These are phyloP conservation scores for Epichloe typhina DNA, from an alignment of 2,329 filamentous ascomycete genomes.

Conservation along the genomic window DNA sequence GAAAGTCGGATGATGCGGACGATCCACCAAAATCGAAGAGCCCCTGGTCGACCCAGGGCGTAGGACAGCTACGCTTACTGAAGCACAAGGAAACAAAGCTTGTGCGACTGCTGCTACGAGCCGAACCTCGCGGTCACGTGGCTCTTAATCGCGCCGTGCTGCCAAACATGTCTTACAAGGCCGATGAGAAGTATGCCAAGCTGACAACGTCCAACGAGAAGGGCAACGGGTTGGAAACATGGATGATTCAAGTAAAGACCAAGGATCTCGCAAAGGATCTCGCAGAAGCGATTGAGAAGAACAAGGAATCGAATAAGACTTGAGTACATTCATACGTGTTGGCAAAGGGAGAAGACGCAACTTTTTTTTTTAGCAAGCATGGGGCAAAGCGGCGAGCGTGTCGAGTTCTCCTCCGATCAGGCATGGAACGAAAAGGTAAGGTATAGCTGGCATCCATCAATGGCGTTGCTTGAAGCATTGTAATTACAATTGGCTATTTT, in stretches of 20 bases:
- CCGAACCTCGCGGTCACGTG: slow-evolving; percentile 62
- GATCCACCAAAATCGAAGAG: slow-evolving; percentile 35
- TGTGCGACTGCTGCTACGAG: slow-evolving; percentile 56
- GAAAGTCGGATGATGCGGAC: slow-evolving; percentile 28
- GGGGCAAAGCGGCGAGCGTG: slow-evolving; percentile 1
- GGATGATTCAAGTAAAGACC: slow-evolving; percentile 60
- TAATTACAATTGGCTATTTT: slow-evolving; percentile 1
- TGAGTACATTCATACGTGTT: slow-evolving; percentile 11
- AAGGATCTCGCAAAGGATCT: slow-evolving; percentile 42
- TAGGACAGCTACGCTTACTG: slow-evolving; percentile 59
- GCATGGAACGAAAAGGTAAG: neutral
- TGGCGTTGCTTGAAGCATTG: slow-evolving; percentile 8
- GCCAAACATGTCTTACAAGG: slow-evolving; percentile 47
- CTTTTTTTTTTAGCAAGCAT: neutral
- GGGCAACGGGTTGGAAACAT: slow-evolving; percentile 50
- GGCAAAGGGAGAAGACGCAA: neutral
- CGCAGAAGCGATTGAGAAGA: slow-evolving; percentile 34
- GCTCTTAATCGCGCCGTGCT: slow-evolving; percentile 58
- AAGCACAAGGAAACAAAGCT: slow-evolving; percentile 57
- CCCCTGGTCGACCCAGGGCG: slow-evolving; percentile 55
- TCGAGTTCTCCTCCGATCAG: neutral
- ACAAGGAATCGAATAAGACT: slow-evolving; percentile 45
- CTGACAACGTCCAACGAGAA: slow-evolving; percentile 43
- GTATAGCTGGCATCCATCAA: slow-evolving; percentile 3
- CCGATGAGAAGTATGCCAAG: slow-evolving; percentile 47